A percentile compares a stretch with the other conserved stretches of the same genome.
phyloP scores from a whole-genome alignment of 1,284 basidiomycete species.

The Leccinum pachyderme region DNA sequence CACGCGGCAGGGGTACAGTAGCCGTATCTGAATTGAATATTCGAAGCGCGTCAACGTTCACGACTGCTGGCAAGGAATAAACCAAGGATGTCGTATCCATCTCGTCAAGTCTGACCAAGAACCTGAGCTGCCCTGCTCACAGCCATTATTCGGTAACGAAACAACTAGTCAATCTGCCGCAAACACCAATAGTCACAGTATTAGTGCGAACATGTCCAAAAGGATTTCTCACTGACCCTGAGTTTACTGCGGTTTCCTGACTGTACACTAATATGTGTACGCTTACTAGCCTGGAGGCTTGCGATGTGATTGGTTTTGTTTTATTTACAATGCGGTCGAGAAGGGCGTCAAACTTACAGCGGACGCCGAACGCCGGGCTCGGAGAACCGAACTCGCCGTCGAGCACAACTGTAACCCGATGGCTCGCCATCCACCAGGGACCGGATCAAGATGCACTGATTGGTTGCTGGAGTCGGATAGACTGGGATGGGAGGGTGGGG shows the following conservation, averaged over 20 bases:
- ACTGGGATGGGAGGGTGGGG: not conserved
- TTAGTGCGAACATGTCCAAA: not conserved
- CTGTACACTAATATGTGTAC: not conserved
- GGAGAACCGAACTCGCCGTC: not conserved
- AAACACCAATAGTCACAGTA: not conserved
- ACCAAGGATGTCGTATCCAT: not conserved
- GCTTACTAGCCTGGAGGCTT: not conserved
- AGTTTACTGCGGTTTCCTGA: not conserved
- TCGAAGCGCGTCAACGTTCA: not conserved
- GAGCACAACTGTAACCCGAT: not conserved
- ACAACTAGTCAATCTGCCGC: not conserved
- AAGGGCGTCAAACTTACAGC: too few relatives aligned
- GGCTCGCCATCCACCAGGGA: not conserved
- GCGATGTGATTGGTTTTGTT: not conserved
- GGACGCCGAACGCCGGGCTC: not conserved
- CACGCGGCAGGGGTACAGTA: not conserved
- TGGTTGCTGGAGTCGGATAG: not conserved
- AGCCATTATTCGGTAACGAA: not conserved
- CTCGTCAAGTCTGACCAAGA: not conserved
- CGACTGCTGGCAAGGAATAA: not conserved
- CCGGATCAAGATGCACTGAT: not conserved
- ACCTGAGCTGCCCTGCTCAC: not conserved
- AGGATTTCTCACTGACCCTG: not conserved
- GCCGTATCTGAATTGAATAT: not conserved
- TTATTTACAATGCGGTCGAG: not conserved